Evolutionary conservation across 106 monocot genomes (phyloP).

Genomic region (Apostasia ramifera): DNA sequence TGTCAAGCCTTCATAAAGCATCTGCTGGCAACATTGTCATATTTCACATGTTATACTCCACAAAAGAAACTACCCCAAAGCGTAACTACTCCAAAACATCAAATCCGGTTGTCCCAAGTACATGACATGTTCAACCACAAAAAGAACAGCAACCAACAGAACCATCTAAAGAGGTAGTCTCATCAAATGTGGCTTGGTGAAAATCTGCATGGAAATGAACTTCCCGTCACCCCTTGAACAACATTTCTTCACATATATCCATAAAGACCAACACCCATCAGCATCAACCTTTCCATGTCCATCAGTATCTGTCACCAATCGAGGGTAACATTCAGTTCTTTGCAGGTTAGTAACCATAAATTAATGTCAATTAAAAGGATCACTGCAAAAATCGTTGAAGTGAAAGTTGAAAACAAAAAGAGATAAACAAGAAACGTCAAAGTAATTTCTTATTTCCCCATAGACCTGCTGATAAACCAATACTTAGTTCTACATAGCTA

Average conservation of each 20-base stretch:
- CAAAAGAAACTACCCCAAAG: not conserved
- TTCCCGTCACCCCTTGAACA: not conserved
- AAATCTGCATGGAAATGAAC: not conserved
- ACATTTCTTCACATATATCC: conserved; percentile 7
- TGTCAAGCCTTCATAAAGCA: not conserved
- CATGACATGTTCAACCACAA: too few species aligned
- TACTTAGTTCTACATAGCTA: not conserved
- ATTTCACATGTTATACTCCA: conserved; percentile 1
- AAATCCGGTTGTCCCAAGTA: too few species aligned
- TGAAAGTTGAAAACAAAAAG: too few species aligned
- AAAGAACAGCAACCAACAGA: too few species aligned
- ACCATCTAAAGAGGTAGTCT: not conserved
- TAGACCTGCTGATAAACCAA: not conserved
- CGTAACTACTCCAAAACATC: too few species aligned
- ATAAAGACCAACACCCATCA: not conserved
- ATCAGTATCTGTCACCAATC: not conserved
- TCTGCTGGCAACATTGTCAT: not conserved
- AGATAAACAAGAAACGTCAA: not conserved
- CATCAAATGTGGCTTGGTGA: not conserved
- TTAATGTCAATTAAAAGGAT: not conserved
- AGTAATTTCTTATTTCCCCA: not conserved
- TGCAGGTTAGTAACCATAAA: not conserved
- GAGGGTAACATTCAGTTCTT: not conserved
- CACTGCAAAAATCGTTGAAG: too few species aligned
- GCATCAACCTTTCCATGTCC: not conserved